Conservation (phyloP, 768 basidiomycete genomes). For the Termitomyces sp. region DNA sequence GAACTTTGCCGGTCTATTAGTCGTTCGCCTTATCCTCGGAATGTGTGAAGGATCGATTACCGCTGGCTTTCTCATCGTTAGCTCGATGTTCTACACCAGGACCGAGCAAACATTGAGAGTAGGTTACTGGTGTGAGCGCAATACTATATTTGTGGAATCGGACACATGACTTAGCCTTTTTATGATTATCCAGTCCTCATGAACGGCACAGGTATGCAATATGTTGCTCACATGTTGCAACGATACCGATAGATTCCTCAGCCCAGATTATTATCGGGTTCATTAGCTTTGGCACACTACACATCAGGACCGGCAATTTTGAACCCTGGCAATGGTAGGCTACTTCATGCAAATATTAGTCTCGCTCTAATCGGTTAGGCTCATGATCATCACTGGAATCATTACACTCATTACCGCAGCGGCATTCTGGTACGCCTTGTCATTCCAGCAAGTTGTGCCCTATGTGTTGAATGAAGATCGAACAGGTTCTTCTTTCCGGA, state of each 20-base stretch:
- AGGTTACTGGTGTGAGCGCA: constrained; percentile 68
- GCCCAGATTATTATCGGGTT: constrained; percentile 71
- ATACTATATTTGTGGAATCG: not conserved
- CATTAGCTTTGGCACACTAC: constrained; percentile 58
- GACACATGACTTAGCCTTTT: not conserved
- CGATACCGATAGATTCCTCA: constrained; percentile 15
- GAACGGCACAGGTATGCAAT: constrained; percentile 58
- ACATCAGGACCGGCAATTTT: constrained; percentile 50
- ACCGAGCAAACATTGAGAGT: constrained; percentile 63
- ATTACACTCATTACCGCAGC: constrained; percentile 49
- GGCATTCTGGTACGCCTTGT: constrained; percentile 44
- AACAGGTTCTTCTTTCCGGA: constrained; percentile 65
- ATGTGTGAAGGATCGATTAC: constrained; percentile 71
- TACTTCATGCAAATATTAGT: not conserved
- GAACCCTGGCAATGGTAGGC: constrained; percentile 72
- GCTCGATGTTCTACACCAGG: constrained; percentile 73
- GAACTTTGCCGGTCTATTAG: constrained; percentile 60
- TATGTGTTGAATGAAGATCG: not conserved
- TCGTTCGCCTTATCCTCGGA: constrained; percentile 59
- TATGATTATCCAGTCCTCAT: constrained; percentile 46
- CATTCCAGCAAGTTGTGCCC: too few relatives aligned
- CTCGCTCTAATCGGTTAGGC: constrained; percentile 25
- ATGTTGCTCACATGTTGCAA: not conserved
- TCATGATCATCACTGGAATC: constrained; percentile 65
- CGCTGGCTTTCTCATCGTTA: constrained; percentile 73